Conservation (phyloP, 345 rosid genomes). For the Arabis alpina region DNA sequence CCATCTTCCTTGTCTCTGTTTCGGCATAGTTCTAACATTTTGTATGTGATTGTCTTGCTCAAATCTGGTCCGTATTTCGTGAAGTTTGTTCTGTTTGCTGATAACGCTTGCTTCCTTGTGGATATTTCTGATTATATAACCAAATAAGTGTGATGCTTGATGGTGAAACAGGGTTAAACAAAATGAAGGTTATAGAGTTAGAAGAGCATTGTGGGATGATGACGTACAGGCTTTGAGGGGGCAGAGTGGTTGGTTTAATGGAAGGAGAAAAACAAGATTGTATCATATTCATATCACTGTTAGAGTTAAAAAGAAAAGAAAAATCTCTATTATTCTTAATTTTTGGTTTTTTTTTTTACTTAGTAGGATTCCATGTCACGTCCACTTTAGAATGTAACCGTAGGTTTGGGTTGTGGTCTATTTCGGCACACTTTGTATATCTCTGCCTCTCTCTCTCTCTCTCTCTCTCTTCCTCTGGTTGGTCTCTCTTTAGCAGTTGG, state of each 20-base stretch:
- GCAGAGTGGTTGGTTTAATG: conserved; percentile 18
- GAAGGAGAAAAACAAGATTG: conserved; percentile 21
- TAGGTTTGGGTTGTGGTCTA: conserved; percentile 34
- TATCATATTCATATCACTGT: conserved; percentile 34
- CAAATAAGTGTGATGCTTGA: conserved; percentile 3
- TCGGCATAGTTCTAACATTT: not conserved
- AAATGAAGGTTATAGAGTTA: conserved; percentile 33
- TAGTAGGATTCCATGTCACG: conserved; percentile 22
- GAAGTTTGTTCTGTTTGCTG: conserved; percentile 5
- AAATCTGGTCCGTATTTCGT: not conserved
- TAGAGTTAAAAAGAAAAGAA: conserved; percentile 33
- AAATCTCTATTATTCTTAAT: conserved; percentile 34
- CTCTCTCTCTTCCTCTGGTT: conserved; percentile 2
- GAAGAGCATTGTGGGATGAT: conserved; percentile 34
- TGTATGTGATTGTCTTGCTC: conserved; percentile 22
- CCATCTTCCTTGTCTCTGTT: not conserved
- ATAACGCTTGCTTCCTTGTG: conserved; percentile 2
- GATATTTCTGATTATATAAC: not conserved
- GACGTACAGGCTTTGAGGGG: conserved; percentile 42
- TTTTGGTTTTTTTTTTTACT: conserved; percentile 17
- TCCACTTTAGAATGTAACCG: conserved; percentile 40
- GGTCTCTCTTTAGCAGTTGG: conserved; percentile 9
- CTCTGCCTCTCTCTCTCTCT: conserved; percentile 20
- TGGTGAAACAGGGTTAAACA: conserved; percentile 38
- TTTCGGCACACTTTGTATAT: conserved; percentile 36